Evolutionary conservation across 805 yeast species (phyloP), one percentile per base, ranked within the genome.

Genomic region (Starmerella tilneyi): DNA sequence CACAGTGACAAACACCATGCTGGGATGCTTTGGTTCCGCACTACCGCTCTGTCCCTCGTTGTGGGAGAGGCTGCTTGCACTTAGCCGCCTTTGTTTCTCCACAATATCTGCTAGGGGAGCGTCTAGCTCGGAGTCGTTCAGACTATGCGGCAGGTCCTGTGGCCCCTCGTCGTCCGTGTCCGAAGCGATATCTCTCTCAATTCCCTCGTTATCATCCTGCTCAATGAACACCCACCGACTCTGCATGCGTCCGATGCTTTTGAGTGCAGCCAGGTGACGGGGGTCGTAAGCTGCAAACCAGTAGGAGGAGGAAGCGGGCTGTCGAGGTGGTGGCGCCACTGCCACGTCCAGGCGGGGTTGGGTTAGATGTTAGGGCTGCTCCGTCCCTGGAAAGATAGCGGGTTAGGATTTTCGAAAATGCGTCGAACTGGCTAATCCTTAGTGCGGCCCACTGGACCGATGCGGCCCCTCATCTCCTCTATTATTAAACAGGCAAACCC

Each of bases 11-110:
- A 20, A 19, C 19, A 38, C 31, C 32, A 19, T 20, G 41, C 41
- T 28, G 19, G 32, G 33, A 28, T 38, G 41, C 26, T 9, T 19
- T 12, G 41, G 33, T 9, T 9, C 3, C 23, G 9, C 32, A 9
- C 8, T 19, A 33, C 19, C 26, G 41, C 26, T 19, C 17, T 6
- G 26, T 12, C n/a, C 40, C 15, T 20, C 27, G 38, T 13, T 21
- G 15, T 34, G 40, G 17, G 40, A 22, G 8, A 24, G 16, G 17
- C 33, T 19, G 21, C 33, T 22, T 9, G 41, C 43, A 36, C 50
- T 45, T 24, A 48, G 23, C 20, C 55, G 48, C 9, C 56, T 34
- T 35, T 52, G 56, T 37, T 50, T 52, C 43, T 52, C 56, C 13
- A 52, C 47, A 20, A 52, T 34, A 20, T 50, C 54, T 2, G 47